phyloP scores from a whole-genome alignment of 1,284 basidiomycete species.

The Melampsora abietis-canadensis region DNA sequence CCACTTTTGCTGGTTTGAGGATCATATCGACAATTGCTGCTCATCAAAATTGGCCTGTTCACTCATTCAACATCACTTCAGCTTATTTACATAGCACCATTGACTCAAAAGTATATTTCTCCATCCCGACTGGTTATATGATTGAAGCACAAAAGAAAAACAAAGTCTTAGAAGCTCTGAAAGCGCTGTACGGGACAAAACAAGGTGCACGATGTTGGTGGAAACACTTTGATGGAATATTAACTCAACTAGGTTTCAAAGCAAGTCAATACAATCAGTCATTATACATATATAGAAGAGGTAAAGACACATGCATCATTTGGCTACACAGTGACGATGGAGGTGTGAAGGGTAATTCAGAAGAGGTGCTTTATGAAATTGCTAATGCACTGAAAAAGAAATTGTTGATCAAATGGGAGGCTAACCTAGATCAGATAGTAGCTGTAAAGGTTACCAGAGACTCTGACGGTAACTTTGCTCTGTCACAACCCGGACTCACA shows the following conservation, averaged over 20 bases:
- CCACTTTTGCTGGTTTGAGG: not conserved
- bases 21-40: not conserved
- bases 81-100: conserved; percentile 8
- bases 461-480: not conserved
- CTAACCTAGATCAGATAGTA: conserved; percentile 1
- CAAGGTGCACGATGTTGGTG: conserved; percentile 20
- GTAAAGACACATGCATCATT: not conserved
- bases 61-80: conserved; percentile 8
- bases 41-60: not conserved
- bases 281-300: not conserved
- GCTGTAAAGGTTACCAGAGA: not conserved
- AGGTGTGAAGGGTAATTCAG: not conserved
- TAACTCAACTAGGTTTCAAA: not conserved
- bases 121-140: not conserved
- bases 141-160: no score
- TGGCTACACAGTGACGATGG: conserved; percentile 30
- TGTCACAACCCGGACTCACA: conserved; percentile 1
- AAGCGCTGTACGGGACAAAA: conserved; percentile 19
- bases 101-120: not conserved
- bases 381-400: not conserved
- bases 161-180: not conserved
- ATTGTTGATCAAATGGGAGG: conserved; percentile 17
- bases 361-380: not conserved
- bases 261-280: not conserved
- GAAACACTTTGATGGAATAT: not conserved